phyloP scores from a whole-genome alignment of 1,139 yeast genomes.

The Hanseniaspora sp. region DNA sequence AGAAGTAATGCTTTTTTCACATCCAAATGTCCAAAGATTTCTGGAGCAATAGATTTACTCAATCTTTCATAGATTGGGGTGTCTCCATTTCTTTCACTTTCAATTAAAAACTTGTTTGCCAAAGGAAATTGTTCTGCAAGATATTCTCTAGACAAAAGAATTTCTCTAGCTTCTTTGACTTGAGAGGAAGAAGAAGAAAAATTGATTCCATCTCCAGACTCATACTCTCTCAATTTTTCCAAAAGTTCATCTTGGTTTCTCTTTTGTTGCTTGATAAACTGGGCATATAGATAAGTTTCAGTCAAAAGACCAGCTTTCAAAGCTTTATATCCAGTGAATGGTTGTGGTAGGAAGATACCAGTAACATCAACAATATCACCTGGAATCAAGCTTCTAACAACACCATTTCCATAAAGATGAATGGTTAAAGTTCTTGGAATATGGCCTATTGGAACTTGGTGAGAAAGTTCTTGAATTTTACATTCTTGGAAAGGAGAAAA shows the following conservation, averaged over 20 bases:
- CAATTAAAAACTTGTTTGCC: not conserved
- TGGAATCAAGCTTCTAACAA: slow-evolving; percentile 79
- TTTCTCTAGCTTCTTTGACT: slow-evolving; percentile 36
- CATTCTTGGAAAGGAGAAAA: slow-evolving; percentile 93
- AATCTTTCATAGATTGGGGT: slow-evolving; percentile 62
- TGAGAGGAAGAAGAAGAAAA: not conserved
- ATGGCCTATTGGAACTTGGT: slow-evolving; percentile 96
- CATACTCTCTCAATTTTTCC: slow-evolving; percentile 10
- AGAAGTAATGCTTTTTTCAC: slow-evolving; percentile 82
- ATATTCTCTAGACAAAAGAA: slow-evolving; percentile 26
- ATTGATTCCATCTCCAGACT: not conserved
- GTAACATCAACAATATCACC: slow-evolving; percentile 91
- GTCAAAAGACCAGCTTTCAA: slow-evolving; percentile 84
- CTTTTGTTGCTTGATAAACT: slow-evolving; percentile 73
- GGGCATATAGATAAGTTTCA: slow-evolving; percentile 88
- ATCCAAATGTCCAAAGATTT: slow-evolving; percentile 87
- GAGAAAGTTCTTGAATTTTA: slow-evolving; percentile 84
- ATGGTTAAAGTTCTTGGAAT: slow-evolving; percentile 80
- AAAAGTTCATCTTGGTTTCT: slow-evolving; percentile 15
- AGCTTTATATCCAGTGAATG: slow-evolving; percentile 91
- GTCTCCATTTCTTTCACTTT: not conserved
- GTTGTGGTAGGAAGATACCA: slow-evolving; percentile 87
- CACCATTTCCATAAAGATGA: slow-evolving; percentile 70
- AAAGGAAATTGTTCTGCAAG: slow-evolving; percentile 3
- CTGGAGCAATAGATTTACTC: slow-evolving; percentile 92